These are phyloP conservation scores for Avena insularis DNA, from an alignment of 176 grass and related monocot species.

Conservation along the genomic window DNA sequence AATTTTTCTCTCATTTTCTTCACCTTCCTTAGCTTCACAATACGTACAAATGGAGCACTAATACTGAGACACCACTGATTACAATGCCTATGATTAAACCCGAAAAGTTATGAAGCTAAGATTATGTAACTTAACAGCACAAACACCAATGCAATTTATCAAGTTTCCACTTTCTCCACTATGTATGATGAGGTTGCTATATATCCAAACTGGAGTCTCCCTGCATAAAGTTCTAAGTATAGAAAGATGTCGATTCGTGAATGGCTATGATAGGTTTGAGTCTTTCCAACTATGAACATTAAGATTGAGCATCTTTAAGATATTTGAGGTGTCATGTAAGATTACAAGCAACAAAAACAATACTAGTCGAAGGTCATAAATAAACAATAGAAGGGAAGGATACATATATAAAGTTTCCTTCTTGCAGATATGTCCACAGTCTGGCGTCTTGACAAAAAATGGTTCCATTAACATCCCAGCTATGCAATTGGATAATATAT, in stretches of 20 bases:
- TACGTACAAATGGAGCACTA: conserved; percentile 26
- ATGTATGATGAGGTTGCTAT: neutral
- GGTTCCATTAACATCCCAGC: neutral
- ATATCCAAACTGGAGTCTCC: neutral
- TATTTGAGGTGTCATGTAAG: neutral
- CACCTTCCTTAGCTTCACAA: conserved; percentile 33
- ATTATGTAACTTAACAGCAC: neutral
- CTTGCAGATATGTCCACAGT: neutral
- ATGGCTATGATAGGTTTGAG: neutral
- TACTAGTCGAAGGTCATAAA: neutral
- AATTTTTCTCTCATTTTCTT: conserved; percentile 49
- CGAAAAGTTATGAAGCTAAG: conserved; percentile 4
- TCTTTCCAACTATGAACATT: neutral
- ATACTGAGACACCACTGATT: conserved; percentile 14
- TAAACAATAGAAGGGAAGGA: neutral
- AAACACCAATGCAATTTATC: neutral
- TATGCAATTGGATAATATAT: neutral
- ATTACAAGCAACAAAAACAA: neutral
- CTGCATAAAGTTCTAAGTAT: neutral
- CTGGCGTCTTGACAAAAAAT: neutral
- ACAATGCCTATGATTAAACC: conserved; percentile 50
- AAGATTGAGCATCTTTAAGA: conserved; percentile 7
- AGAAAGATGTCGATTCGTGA: too few relatives aligned
- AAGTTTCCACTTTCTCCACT: neutral
- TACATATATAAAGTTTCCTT: neutral